A percentile compares a stretch with the other conserved stretches of the same genome.
These are phyloP conservation scores for Ambispora gerdemannii DNA, from an alignment of 192 early-diverging fungal genomes.

Conservation along the genomic window DNA sequence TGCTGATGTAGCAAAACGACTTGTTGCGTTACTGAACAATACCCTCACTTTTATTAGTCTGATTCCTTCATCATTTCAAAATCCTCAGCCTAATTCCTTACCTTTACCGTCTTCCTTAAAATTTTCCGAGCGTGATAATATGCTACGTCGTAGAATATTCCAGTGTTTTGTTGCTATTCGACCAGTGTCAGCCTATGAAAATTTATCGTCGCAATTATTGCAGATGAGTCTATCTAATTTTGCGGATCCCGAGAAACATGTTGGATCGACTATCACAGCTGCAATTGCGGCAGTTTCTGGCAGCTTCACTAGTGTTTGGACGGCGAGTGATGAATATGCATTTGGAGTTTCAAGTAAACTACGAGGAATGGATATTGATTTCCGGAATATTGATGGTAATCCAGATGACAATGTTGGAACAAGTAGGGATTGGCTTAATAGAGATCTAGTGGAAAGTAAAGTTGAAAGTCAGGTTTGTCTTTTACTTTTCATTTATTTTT, in stretches of 20 bases:
- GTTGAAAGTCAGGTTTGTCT: slow-evolving; percentile 34
- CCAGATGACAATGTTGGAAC: slow-evolving; percentile 41
- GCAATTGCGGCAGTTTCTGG: slow-evolving; percentile 47
- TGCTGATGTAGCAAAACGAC: slow-evolving; percentile 73
- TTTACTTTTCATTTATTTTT: too few species aligned
- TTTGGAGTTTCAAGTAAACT: slow-evolving; percentile 57
- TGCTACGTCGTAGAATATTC: slow-evolving; percentile 62
- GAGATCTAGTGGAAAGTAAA: slow-evolving; percentile 32
- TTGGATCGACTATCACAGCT: slow-evolving; percentile 45
- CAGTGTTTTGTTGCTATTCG: slow-evolving; percentile 66
- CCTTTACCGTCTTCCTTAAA: slow-evolving; percentile 38
- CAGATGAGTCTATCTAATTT: slow-evolving; percentile 48
- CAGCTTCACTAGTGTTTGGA: slow-evolving; percentile 52
- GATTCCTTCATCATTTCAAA: slow-evolving; percentile 49
- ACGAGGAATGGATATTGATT: slow-evolving; percentile 46
- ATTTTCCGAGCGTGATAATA: slow-evolving; percentile 57
- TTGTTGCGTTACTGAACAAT: slow-evolving; percentile 72
- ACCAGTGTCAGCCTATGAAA: slow-evolving; percentile 53
- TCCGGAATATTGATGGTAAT: slow-evolving; percentile 40
- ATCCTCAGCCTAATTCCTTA: slow-evolving; percentile 38
- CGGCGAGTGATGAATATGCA: slow-evolving; percentile 52
- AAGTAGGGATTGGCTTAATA: slow-evolving; percentile 44
- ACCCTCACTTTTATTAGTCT: slow-evolving; percentile 58
- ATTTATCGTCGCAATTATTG: slow-evolving; percentile 44
- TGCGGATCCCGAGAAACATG: slow-evolving; percentile 53